Base-by-base conservation (phyloP, 345 rosid species). In the Hibiscus syriacus region DNA sequence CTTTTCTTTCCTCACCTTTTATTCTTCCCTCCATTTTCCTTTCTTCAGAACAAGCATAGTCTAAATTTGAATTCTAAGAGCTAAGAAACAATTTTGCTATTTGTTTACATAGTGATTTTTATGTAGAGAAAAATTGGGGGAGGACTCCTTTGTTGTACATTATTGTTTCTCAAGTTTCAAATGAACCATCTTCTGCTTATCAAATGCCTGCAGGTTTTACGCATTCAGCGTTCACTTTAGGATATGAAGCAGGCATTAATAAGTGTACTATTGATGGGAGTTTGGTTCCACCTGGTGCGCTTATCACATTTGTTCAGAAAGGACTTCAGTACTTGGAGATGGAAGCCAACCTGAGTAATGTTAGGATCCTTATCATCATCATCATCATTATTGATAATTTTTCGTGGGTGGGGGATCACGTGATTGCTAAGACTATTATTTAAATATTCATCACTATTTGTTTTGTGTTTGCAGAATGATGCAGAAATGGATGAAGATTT, bases 251-350 rank as follows among this genome's bases (percentile, higher is more conserved):
- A 46, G 90, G 88, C 70, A 89, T 94, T 34, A 86, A 86, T 72
- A 91, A 91, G 75, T 80, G 89, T 57, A 86, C 83, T 22, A 87
- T 94, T 74, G 96, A 94, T 64, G 99, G 99, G 56, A 89, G 86
- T 79, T 76, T 87, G 98, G 86, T 91, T 77, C 99, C 99, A 16
- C 96, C 96, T 61, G 90, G 89, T 73, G 95, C 96, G 74, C 96
- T 94, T 71, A 83, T 94, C 77, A 84, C 84, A 6, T 85, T 86
- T 69, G 92, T 94, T 65, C 99, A 89, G 22, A 94, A 87, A 73
- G 99, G 98, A 57, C 89, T n/a, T n/a, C n/a, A n/a, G n/a, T n/a
- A n/a, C n/a, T n/a, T n/a, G n/a, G n/a, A n/a, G n/a, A n/a, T n/a
- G 99, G 99, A 94, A 77, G 99, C 98, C 54, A 91, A 94, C 74